Evolutionary conservation across 257 asterid species (phyloP), one percentile per base, ranked within the genome.

Genomic region (Solanum pennellii): DNA sequence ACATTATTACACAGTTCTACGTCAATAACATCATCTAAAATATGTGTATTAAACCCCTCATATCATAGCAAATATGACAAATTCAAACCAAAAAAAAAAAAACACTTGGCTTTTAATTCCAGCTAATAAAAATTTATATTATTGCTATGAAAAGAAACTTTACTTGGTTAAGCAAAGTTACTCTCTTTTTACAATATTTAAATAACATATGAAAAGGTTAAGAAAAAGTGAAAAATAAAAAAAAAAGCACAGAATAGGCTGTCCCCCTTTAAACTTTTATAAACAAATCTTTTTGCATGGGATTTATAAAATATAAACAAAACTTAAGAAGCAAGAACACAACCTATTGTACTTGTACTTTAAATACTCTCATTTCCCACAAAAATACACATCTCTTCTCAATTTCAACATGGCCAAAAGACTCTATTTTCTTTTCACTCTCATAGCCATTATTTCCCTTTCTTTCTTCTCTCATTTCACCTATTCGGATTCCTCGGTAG

Each of bases 401-500:
- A 80, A 47, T 45, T 80, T 29, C 29, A 80, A 47, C 66, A 80
- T 80, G 85, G 68, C 42, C 42, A 47, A 47, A 47, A 27, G 2
- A 72, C 37, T 86, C 23, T 86, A 82, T 56, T 73, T 83, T 49
- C 25, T 88, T 35, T 69, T 60, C 29, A 33, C 59, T 44, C 49
- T 88, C 56, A 76, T 92, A 33, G 80, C 49, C 33, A 12, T 86
- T 83, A 77, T 39, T 56, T 66, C 15, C 86, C 59, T 66, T 91
- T 89, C 72, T 90, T 89, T 86, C 65, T 29, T 72, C 88, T 18
- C 89, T 90, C 27, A 87, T 84, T 23, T 88, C 90, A 2, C 45
- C 44, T 21, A 12, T 12, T 80, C 85, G 1, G 94, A 93, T 39
- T 52, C 93, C 3, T 93, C 96, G 87, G 87, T 95, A 88, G 95